Base-by-base conservation (phyloP, 202 grass and related monocot species). In the Zizania palustris region DNA sequence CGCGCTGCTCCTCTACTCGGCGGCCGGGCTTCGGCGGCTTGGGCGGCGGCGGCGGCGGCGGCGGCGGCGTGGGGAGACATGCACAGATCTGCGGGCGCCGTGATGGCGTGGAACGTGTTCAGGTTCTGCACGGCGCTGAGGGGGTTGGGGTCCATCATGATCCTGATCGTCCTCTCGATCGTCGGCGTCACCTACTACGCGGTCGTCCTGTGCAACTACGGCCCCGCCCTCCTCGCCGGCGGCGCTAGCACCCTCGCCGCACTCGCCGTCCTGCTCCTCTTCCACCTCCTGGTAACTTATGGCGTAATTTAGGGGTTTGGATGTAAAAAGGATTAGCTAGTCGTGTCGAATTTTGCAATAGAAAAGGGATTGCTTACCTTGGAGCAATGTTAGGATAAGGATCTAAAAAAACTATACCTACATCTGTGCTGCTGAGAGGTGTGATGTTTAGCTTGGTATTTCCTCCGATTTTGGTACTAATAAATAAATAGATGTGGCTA, bases 101-200 rank as follows among this genome's bases (percentile, higher is more conserved):
- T 86, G 54, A 94, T 98, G 91, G 91, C 95, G 56, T 94, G 95
- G 95, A 94, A 94, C 87, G 91, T 94, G 15, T 94, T 97, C 83
- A 84, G 86, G 77, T 98, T 98, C 87, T 98, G 95, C 85, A 94
- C 95, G 60, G 91, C 95, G 43, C 84, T 97, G 39, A 63, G 87
- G 66, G 95, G 88, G 28, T 82, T 93, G 50, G 91, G 91, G 44
- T 93, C 91, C 60, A 42, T 93, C 75, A 93, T 93, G 91, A 90
- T 93, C 78, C 64, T 88, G 7, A 60, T 93, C 39, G 91, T 93
- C 54, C 85, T 93, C 74, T 82, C 83, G 82, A 88, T 93, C 69
- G 77, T 93, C 19, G 79, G 82, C 10, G 79, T 93, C 71, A 93
- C 87, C 64, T 98, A 98, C 80, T 98, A 98, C 77, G 89, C 91